Conservation (phyloP, 441 rosid genomes). For the Populus tomentosa region DNA sequence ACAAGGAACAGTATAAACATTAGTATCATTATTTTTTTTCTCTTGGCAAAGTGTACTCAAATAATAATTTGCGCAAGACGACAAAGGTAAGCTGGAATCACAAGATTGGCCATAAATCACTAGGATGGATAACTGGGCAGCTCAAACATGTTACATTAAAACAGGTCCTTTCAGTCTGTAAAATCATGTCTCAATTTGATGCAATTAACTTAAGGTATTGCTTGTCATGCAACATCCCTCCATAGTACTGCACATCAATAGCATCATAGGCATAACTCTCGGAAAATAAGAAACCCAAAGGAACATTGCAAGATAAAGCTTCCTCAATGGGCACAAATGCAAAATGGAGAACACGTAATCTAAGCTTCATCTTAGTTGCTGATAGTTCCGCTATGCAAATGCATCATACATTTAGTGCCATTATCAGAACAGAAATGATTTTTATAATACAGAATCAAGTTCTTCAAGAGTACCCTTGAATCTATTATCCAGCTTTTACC, state of each 20-base stretch:
- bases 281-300: not conserved
- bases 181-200: not conserved
- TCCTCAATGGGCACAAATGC: not conserved
- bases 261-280: not conserved
- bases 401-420: not conserved
- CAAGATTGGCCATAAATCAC: not conserved
- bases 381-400: not conserved
- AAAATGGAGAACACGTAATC: not conserved
- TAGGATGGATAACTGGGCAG: not conserved
- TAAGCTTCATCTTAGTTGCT: not conserved
- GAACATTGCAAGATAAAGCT: not conserved
- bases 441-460: not conserved
- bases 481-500: not conserved
- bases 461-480: not conserved
- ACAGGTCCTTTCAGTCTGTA: not conserved
- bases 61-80: not conserved
- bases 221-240: not conserved
- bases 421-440: not conserved
- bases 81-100: not conserved
- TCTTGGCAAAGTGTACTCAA: not conserved
- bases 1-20: conserved; percentile 10
- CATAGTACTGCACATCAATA: not conserved
- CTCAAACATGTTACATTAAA: not conserved
- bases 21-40: not conserved
- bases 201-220: not conserved